Conservation (phyloP, 306 rosid genomes). For the Cucurbita ficifolia region DNA sequence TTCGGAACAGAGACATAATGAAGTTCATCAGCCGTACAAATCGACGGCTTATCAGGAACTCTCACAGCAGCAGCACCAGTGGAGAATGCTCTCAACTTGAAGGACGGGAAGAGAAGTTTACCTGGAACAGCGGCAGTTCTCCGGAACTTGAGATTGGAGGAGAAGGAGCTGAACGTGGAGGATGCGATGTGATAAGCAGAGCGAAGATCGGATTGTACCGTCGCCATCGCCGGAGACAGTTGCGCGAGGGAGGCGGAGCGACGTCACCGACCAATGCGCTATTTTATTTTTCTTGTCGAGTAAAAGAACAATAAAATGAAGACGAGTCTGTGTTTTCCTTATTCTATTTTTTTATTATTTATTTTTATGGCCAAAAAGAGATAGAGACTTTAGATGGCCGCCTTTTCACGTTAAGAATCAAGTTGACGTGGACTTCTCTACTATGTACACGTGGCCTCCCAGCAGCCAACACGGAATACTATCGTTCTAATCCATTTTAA, state of each 20-base stretch:
- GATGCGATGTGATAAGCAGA: constrained; percentile 26
- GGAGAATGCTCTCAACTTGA: constrained; percentile 46
- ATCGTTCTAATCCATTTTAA: too few species aligned
- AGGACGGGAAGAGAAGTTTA: constrained; percentile 15
- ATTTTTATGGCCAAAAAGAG: too few species aligned
- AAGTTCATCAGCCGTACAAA: constrained; percentile 93
- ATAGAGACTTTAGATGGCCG: too few species aligned
- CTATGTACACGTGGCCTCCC: too few species aligned
- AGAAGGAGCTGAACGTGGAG: constrained; percentile 25
- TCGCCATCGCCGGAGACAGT: constrained; percentile 22
- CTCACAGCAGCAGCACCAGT: constrained; percentile 14
- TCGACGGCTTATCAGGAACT: constrained; percentile 52
- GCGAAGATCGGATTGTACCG: constrained; percentile 45
- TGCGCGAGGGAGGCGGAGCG: background rate
- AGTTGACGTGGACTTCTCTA: too few species aligned
- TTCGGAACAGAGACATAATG: constrained; percentile 68
- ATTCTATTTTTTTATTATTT: too few species aligned
- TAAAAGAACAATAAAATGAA: too few species aligned
- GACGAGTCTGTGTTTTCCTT: too few species aligned
- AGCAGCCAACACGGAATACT: too few species aligned
- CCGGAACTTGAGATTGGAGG: constrained; percentile 11
- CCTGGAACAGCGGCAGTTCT: constrained; percentile 24
- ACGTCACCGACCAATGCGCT: background rate
- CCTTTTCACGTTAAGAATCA: too few species aligned
- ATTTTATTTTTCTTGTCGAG: background rate